Evolutionary conservation across 163 green algal species (phyloP), one percentile per base, ranked within the genome.

Genomic region (Volvox carteri): DNA sequence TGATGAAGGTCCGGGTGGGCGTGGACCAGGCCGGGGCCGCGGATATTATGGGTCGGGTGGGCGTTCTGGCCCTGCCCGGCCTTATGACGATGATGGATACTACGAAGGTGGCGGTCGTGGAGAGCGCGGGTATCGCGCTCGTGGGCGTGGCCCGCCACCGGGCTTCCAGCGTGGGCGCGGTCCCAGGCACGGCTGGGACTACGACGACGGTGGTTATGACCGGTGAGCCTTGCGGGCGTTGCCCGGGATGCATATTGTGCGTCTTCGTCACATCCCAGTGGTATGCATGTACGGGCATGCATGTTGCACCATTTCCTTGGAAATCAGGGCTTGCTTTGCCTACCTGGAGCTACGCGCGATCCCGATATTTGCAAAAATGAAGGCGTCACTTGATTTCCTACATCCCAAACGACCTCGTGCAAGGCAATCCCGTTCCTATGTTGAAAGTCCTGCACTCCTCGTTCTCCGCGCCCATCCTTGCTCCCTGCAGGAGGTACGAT

Each of bases 91-190:
- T 2, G 77, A 42, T 58, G 48, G 67, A 9, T 70, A 86, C 81
- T 80, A 87, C 48, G 81, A 87, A 21, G 65, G 33, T 25, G 65
- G 79, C 25, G 58, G 78, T 30, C 60, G 79, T n/a, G 79, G 79
- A 4, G 79, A 86, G 44, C 48, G 16, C 42, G 79, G 46, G 1
- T 78, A 39, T 33, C 81, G 81, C 21, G 81, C 62, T 11, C 81
- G 81, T 25, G 81, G 81, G 2, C 79, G 79, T 19, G 79, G 79
- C 9, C 65, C 81, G 35, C 35, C 52, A 35, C 52, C 77, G 2
- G 75, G 48, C 9, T 67, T 52, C 46, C 42, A 84, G n/a, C 30
- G 48, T 3, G 70, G 70, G 8, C 70, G 39, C 37, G 70, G 70
- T 4, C 70, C 37, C 25, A 37, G 67, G 33, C 33, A 81, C 4